Percentiles rank a stretch among this genome's conserved stretches.
phyloP scores from a whole-genome alignment of 176 grass and related monocot species.

The Avena insularis region DNA sequence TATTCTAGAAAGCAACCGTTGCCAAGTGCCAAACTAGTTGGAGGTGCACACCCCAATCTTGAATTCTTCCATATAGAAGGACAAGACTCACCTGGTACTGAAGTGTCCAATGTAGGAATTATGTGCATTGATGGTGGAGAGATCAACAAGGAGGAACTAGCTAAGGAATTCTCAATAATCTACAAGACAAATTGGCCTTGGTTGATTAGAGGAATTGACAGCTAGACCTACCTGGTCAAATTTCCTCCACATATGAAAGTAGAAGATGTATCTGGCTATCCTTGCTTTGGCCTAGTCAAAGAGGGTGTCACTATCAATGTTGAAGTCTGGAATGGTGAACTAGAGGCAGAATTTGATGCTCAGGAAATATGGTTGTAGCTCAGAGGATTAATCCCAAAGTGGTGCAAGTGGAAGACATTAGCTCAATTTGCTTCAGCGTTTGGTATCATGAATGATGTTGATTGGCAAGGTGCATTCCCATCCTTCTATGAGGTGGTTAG shows the following conservation, averaged over 20 bases:
- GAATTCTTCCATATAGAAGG: too few species aligned
- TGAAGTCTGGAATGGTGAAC: not conserved
- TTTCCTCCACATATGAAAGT: not conserved
- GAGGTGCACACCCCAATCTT: too few species aligned
- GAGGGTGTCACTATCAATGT: not conserved
- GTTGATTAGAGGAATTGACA: not conserved
- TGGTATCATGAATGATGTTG: not conserved
- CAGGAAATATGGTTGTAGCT: not conserved
- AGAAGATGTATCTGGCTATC: not conserved
- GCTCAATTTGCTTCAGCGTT: not conserved
- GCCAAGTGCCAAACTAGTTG: too few species aligned
- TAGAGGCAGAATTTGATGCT: too few species aligned
- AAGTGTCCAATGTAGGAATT: too few species aligned
- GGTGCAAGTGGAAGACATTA: fast-evolving
- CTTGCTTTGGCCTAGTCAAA: not conserved
- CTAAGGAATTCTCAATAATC: not conserved
- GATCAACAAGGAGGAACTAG: not conserved
- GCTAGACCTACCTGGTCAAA: not conserved
- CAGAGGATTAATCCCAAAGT: not conserved
- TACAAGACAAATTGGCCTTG: not conserved
- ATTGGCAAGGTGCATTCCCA: not conserved
- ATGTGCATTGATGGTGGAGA: too few species aligned
- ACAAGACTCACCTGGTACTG: too few species aligned
- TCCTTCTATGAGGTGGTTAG: not conserved
- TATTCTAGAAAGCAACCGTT: too few species aligned